Base-by-base conservation (phyloP, 805 yeast species). In the Cyberlindnera sargentensis region DNA sequence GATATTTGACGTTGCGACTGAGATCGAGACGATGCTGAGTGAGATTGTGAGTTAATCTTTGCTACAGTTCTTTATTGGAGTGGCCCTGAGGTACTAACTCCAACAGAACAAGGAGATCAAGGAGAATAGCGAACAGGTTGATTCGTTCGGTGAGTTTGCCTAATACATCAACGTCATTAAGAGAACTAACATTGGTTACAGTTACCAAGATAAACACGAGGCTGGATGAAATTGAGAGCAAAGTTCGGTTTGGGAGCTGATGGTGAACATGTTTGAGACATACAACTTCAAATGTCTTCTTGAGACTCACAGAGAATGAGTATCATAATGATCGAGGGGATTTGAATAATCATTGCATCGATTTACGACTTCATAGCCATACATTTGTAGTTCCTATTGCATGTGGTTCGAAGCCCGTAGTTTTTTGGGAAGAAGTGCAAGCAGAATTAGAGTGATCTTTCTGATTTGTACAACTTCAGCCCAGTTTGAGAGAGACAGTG, bases 1-100 rank as follows among this genome's bases (percentile, higher is more conserved):
- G 26, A 53, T 61, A n/a, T 60, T 61, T 40, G 65, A 62, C 30
- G 60, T 62, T 11, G 64, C 65, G 7, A 56, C 63, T 0, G 58
- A 55, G 37, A 50, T 62, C 6, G 63, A 61, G 45, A 46, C 41
- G 4, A 48, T 53, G 52, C 42, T 62, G 8, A 42, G 50, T 10
- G 45, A 40, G 1, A 46, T 61, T 11, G 41, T 39, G 28, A 28
- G 41, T 39, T 11, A 6, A 8, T 3, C 27, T 15, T 36, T n/a
- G 27, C n/a, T 20, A 37, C 6, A 7, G 8, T 28, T 6, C 24
- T 27, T n/a, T 29, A 29, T 32, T 15, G 3, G 5, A 25, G 1
- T 4, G 8, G 7, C 9, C 29, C 6, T 15, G 8, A 35, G 37
- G 29, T 30, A 33, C 38, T 31, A 35, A 40, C 40, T 27, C 29